Percentiles rank a stretch among this genome's conserved stretches.
These are phyloP conservation scores for Cucurbitaria berberidis DNA, from an alignment of 2,329 filamentous ascomycete genomes.

Conservation along the genomic window DNA sequence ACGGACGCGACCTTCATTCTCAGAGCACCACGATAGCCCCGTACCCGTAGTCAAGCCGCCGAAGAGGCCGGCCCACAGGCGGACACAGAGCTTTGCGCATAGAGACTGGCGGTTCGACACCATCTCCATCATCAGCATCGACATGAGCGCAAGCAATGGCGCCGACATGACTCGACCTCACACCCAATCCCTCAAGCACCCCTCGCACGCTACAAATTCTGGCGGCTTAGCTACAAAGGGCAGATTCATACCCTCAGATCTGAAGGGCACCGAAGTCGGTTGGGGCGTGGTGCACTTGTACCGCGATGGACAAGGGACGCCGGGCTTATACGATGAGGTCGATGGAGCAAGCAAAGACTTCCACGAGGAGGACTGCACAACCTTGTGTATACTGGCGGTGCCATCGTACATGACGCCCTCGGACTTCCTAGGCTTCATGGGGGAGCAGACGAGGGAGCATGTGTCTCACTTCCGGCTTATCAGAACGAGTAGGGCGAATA, in stretches of 20 bases:
- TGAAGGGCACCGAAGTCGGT: conserved; percentile 76
- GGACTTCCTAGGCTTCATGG: conserved; percentile 90
- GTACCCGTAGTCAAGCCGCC: conserved; percentile 47
- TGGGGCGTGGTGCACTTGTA: conserved; percentile 97
- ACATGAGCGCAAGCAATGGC: conserved; percentile 61
- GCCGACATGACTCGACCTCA: conserved; percentile 40
- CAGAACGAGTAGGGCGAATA: conserved; percentile 83
- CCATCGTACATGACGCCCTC: conserved; percentile 91
- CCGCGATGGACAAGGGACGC: conserved; percentile 78
- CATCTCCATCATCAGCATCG: conserved; percentile 81
- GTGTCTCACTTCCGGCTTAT: conserved; percentile 96
- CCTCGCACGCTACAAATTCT: conserved; percentile 49
- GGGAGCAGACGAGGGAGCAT: conserved; percentile 81
- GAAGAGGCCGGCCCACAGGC: conserved; percentile 26
- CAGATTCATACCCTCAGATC: conserved; percentile 73
- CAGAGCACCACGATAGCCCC: conserved; percentile 46
- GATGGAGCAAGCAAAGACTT: conserved; percentile 42
- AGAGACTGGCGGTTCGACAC: conserved; percentile 81
- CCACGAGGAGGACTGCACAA: conserved; percentile 74
- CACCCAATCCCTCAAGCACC: conserved; percentile 48
- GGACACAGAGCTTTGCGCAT: conserved; percentile 40
- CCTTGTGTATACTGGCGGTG: conserved; percentile 90
- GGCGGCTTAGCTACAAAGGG: conserved; percentile 81
- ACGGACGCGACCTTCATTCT: conserved; percentile 43
- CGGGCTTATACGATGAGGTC: conserved; percentile 62